A percentile compares a stretch with the other conserved stretches of the same genome.
Conservation (phyloP, 2,329 filamentous ascomycete species). For the Orbilia javanica region DNA sequence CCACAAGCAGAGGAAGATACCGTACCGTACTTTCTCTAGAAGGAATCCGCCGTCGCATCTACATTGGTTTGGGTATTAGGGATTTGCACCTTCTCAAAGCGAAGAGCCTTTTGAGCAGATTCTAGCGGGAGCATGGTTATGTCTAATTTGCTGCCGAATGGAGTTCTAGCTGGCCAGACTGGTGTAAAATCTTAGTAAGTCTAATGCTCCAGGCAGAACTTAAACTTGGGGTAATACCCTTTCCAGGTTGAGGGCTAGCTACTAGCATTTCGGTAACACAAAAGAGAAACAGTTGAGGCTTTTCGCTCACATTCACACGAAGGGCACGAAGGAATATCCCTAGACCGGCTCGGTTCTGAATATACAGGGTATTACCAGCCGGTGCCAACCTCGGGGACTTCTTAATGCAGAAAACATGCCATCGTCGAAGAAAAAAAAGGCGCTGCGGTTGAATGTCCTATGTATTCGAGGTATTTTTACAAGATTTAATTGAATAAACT, state of each 20-base stretch:
- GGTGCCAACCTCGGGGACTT: conserved; percentile 36
- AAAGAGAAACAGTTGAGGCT: conserved; percentile 40
- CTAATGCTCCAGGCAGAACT: conserved; percentile 49
- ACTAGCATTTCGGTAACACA: conserved; percentile 41
- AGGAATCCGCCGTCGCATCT: conserved; percentile 57
- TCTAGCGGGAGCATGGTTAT: not conserved
- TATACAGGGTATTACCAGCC: conserved; percentile 13
- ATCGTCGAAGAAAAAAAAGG: not conserved
- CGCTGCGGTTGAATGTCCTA: not conserved
- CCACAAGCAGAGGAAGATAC: conserved; percentile 27
- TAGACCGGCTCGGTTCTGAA: conserved; percentile 9
- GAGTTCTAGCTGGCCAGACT: conserved; percentile 1
- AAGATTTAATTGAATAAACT: conserved; percentile 40
- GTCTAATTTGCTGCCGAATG: conserved; percentile 24
- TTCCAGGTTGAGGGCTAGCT: conserved; percentile 38
- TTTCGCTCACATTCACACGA: conserved; percentile 21
- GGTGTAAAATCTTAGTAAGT: not conserved
- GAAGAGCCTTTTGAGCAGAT: conserved; percentile 24
- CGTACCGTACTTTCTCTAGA: conserved; percentile 33
- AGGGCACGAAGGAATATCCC: conserved; percentile 1
- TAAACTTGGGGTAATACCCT: conserved; percentile 38
- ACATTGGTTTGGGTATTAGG: conserved; percentile 2
- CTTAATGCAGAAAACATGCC: conserved; percentile 40
- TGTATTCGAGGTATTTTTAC: conserved; percentile 45
- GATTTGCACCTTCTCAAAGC: conserved; percentile 29